A percentile compares a stretch with the other conserved stretches of the same genome.
These are phyloP conservation scores for Petunia axillaris DNA, from an alignment of 257 asterid species.

Conservation along the genomic window DNA sequence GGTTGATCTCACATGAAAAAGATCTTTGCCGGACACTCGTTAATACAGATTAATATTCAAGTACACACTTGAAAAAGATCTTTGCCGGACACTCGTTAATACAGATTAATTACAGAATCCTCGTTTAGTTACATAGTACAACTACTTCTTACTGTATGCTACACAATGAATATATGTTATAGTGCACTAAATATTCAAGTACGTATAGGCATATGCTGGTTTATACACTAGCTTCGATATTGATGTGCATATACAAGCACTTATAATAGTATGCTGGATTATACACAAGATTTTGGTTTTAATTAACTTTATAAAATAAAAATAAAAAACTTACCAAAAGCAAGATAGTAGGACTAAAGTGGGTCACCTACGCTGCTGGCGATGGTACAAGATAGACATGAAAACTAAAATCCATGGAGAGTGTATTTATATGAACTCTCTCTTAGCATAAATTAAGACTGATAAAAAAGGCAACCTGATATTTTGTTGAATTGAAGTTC, in stretches of 20 bases:
- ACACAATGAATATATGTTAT: neutral
- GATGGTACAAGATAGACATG: neutral
- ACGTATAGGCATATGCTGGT: neutral
- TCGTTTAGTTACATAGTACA: neutral
- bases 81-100: neutral
- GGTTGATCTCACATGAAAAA: neutral
- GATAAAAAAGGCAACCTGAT: conserved; percentile 28
- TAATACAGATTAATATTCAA: neutral
- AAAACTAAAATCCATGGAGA: conserved; percentile 7
- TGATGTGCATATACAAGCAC: neutral
- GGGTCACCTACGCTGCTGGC: conserved; percentile 2
- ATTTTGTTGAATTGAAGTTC: conserved; percentile 31
- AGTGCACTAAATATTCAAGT: neutral
- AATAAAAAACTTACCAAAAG: neutral
- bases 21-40: neutral
- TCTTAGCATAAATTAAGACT: neutral
- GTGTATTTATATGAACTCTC: neutral
- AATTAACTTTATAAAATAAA: neutral
- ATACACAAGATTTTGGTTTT: neutral
- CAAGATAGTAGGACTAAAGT: neutral
- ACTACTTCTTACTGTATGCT: neutral
- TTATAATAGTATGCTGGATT: neutral
- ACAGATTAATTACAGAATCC: neutral
- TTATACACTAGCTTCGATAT: neutral
- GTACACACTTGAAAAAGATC: neutral